phyloP scores from a whole-genome alignment of 805 yeast species.

The Kluyveromyces lactis region DNA sequence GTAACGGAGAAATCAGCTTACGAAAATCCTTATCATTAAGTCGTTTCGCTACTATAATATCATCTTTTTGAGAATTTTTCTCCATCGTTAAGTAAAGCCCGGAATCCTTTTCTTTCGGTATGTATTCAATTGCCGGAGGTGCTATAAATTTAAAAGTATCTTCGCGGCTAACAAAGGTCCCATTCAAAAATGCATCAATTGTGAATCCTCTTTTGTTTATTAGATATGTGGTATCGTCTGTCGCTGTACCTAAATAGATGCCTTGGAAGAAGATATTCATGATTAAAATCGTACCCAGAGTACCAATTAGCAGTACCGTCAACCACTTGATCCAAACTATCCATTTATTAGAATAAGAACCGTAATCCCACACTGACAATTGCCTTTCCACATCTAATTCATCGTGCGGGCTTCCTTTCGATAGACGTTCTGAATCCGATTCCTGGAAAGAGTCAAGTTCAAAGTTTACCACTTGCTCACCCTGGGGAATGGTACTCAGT shows the following conservation, averaged over 20 bases:
- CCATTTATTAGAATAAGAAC: too few relatives aligned
- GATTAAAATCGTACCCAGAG: neutral
- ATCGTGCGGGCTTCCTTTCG: neutral
- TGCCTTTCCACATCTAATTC: constrained; percentile 1
- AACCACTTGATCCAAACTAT: neutral
- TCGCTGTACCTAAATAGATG: neutral
- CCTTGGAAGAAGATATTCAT: neutral
- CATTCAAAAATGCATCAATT: constrained; percentile 18
- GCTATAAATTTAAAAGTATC: constrained; percentile 20
- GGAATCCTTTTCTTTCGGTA: constrained; percentile 31
- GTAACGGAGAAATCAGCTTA: constrained; percentile 19
- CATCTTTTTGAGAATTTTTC: constrained; percentile 8
- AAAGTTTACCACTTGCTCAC: constrained; percentile 5
- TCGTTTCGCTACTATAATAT: constrained; percentile 23
- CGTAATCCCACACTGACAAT: neutral
- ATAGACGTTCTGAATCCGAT: neutral
- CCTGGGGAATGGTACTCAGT: constrained; percentile 7
- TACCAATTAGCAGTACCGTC: neutral
- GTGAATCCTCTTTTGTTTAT: constrained; percentile 8
- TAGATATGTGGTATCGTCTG: neutral
- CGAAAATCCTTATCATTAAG: constrained; percentile 20
- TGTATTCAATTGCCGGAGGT: constrained; percentile 7
- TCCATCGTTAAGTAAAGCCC: constrained; percentile 33
- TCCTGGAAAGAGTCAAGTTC: constrained; percentile 7
- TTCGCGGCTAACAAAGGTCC: constrained; percentile 19